A percentile compares a stretch with the other conserved stretches of the same genome.
Conservation (phyloP, 164 flowering plant genomes). For the Vitis cinerea region DNA sequence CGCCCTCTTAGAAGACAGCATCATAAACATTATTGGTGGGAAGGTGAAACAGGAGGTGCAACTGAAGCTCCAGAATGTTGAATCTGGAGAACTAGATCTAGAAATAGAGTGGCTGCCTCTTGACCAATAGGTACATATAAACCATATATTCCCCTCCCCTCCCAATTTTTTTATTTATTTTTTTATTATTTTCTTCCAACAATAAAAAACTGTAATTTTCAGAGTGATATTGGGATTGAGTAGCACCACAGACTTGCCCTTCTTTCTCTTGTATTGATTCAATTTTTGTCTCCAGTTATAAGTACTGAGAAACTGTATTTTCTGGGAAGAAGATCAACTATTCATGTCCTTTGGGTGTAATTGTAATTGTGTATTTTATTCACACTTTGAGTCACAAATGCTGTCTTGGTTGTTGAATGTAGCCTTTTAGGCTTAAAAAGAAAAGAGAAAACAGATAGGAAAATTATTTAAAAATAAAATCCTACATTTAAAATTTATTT, state of each 20-base stretch:
- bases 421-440: too few species aligned
- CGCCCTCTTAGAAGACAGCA: conserved; percentile 81
- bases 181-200: background rate
- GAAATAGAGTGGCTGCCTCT: conserved; percentile 89
- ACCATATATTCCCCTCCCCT: background rate
- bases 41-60: conserved; percentile 71
- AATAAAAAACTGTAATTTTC: conserved; percentile 1
- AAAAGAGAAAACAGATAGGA: too few species aligned
- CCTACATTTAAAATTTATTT: too few species aligned
- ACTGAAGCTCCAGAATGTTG: conserved; percentile 93
- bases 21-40: conserved; percentile 74
- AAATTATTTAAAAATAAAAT: too few species aligned
- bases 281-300: background rate
- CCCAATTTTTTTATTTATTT: background rate
- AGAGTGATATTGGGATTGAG: conserved; percentile 4
- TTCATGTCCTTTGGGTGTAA: too few species aligned
- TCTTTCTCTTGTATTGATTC: conserved; percentile 5
- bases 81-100: conserved; percentile 76
- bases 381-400: too few species aligned
- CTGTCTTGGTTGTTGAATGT: too few species aligned
- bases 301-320: background rate
- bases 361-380: too few species aligned
- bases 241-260: background rate
- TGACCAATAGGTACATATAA: conserved; percentile 50
- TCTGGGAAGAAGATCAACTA: too few species aligned